These are phyloP conservation scores for Aspergillus neoniger DNA, from an alignment of 2,329 filamentous ascomycete species.

Conservation along the genomic window DNA sequence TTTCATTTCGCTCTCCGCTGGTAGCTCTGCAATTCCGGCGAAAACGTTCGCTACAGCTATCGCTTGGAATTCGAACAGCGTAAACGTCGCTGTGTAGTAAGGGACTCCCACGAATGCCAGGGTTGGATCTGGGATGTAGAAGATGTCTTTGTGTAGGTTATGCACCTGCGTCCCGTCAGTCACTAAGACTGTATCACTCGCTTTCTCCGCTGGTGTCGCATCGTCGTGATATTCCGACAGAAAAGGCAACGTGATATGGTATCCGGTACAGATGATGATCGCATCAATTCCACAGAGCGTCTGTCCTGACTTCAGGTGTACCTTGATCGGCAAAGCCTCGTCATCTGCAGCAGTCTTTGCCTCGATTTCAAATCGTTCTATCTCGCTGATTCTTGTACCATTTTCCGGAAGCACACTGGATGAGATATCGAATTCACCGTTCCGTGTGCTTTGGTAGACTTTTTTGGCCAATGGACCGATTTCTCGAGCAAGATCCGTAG, in stretches of 20 bases:
- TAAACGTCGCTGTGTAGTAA: conserved; percentile 68
- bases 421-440: conserved; percentile 62
- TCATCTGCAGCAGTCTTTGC: conserved; percentile 12
- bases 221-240: conserved; percentile 55
- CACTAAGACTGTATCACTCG: conserved; percentile 58
- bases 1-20: conserved; percentile 43
- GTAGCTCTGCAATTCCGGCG: conserved; percentile 53
- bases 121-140: conserved; percentile 68
- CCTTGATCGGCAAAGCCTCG: conserved; percentile 51
- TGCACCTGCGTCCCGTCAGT: conserved; percentile 65
- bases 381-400: conserved; percentile 54
- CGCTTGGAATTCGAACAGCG: conserved; percentile 70
- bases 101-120: conserved; percentile 66
- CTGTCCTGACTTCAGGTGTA: conserved; percentile 57
- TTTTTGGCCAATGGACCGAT: conserved; percentile 47
- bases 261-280: conserved; percentile 68
- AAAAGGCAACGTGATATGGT: conserved; percentile 68
- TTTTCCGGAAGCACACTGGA: conserved; percentile 56
- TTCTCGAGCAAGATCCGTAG: conserved; percentile 57
- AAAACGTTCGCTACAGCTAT: conserved; percentile 61
- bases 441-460: conserved; percentile 60
- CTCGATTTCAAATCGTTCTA: conserved; percentile 50
- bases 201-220: conserved; percentile 47
- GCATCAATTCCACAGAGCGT: conserved; percentile 59
- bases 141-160: conserved; percentile 71